phyloP scores from a whole-genome alignment of 2,329 filamentous ascomycete species.

The Ophiocordyceps camponoti-rufipedis region DNA sequence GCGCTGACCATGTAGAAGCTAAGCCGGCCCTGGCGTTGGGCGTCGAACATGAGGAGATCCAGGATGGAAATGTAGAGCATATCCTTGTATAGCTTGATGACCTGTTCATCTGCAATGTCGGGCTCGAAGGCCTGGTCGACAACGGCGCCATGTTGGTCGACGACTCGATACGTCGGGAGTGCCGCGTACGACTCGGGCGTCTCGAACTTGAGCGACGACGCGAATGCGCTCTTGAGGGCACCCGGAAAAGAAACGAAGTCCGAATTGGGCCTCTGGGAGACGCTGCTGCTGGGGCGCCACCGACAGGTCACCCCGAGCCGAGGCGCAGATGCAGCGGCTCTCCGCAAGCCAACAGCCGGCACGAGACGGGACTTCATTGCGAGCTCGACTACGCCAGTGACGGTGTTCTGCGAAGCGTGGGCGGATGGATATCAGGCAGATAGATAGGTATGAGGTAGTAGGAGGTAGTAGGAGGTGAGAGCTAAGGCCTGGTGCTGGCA shows the following conservation, averaged over 20 bases:
- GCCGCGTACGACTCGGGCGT: constrained; percentile 53
- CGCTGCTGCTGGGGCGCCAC: constrained; percentile 21
- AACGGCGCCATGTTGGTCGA: constrained; percentile 74
- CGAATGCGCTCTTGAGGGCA: constrained; percentile 90
- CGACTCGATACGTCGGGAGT: constrained; percentile 78
- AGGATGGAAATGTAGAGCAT: constrained; percentile 63
- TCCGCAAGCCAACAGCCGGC: constrained; percentile 10
- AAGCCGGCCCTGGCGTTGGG: constrained; percentile 80
- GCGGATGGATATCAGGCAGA: too few species aligned
- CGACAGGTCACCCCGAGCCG: constrained; percentile 5
- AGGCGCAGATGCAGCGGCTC: constrained; percentile 6
- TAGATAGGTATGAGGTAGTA: too few species aligned
- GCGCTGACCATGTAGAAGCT: constrained; percentile 97
- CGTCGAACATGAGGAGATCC: constrained; percentile 97
- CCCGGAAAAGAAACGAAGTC: constrained; percentile 63
- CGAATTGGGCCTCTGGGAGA: constrained; percentile 38
- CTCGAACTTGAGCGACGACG: constrained; percentile 58
- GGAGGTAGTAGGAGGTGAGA: too few species aligned
- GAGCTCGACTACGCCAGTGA: neutral
- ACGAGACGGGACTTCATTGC: constrained; percentile 17
- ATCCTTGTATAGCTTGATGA: constrained; percentile 42
- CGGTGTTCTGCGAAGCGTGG: neutral
- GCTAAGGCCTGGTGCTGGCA: too few species aligned
- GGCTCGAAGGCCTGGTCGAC: constrained; percentile 55
- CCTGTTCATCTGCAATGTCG: constrained; percentile 47